Evolutionary conservation across 345 rosid genomes (phyloP).

Genomic region (Psidium friedrichsthalianum): DNA sequence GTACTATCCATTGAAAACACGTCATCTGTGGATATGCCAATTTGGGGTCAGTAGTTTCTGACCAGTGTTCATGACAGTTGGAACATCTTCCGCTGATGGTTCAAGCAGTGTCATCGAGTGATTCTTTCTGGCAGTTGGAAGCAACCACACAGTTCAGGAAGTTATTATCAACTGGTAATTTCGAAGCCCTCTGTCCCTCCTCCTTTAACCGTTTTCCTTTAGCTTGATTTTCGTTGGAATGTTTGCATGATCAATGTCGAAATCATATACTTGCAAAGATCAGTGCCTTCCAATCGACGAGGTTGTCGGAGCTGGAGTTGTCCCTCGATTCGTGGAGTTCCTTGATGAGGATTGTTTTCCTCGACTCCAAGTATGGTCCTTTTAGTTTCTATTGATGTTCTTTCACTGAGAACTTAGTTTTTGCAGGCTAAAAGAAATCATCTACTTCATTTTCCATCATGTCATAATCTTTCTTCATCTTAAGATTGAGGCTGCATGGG

Average conservation of each 20-base stretch:
- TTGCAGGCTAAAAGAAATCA: neutral
- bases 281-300: conserved; percentile 70
- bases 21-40: neutral
- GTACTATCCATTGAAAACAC: neutral
- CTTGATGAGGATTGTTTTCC: conserved; percentile 54
- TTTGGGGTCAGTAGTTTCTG: neutral
- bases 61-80: conserved; percentile 31
- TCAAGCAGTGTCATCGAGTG: conserved; percentile 54
- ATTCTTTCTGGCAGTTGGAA: conserved; percentile 43
- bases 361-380: conserved; percentile 39
- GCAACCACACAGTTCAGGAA: conserved; percentile 68
- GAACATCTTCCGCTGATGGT: conserved; percentile 63
- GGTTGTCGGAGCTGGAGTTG: conserved; percentile 58
- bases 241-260: neutral
- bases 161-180: conserved; percentile 56
- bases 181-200: neutral
- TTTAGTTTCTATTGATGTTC: neutral
- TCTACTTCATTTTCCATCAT: neutral
- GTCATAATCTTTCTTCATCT: neutral
- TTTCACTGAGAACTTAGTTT: neutral
- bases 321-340: conserved; percentile 67
- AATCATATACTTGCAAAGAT: conserved; percentile 12
- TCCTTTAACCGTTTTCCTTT: neutral
- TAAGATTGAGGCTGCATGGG: conserved; percentile 80
- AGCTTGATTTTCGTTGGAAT: neutral